Conservation (phyloP, 495 filamentous ascomycete genomes). For the Neurospora tetrasperma region DNA sequence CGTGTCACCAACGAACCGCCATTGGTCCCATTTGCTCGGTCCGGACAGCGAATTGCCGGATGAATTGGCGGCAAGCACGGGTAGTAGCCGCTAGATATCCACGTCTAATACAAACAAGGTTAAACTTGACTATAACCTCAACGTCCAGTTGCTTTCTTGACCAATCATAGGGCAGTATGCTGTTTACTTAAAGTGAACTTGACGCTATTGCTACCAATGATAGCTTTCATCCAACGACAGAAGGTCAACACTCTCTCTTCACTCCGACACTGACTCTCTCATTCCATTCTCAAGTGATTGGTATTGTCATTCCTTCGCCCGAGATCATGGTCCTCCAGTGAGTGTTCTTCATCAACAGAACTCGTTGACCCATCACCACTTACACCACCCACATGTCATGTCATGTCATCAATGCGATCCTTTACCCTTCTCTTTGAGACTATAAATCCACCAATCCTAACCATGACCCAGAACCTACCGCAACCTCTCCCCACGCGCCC, state of each 20-base stretch:
- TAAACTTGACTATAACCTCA: background rate
- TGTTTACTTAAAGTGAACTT: background rate
- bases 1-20: background rate
- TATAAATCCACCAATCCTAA: too few relatives aligned
- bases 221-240: background rate
- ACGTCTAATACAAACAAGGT: background rate
- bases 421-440: too few relatives aligned
- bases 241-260: background rate
- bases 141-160: background rate
- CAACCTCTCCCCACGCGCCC: slow-evolving; percentile 27
- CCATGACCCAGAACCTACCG: slow-evolving; percentile 16
- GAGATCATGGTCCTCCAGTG: background rate
- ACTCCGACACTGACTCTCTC: background rate
- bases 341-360: background rate
- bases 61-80: background rate
- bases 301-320: background rate
- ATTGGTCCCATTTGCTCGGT: background rate
- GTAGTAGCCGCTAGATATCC: background rate
- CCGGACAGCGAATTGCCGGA: background rate
- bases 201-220: background rate
- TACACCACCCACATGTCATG: background rate
- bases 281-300: background rate
- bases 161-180: background rate
- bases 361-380: background rate
- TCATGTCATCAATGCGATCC: too few relatives aligned